Evolutionary conservation across 73 alveolate species (phyloP), one percentile per base, ranked within the genome.

Genomic region (Paramecium primaurelia): DNA sequence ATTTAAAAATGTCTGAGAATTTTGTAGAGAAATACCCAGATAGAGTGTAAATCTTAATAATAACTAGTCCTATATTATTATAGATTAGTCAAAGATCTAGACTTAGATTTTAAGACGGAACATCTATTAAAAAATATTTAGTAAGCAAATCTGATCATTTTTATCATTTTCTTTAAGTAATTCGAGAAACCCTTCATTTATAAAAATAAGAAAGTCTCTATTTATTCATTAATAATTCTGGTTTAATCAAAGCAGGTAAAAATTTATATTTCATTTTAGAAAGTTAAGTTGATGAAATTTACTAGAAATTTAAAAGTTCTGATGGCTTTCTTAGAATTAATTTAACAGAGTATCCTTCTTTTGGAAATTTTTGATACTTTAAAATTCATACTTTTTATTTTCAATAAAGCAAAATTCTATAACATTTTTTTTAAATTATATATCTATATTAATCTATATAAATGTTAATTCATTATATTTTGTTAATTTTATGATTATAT

Each of bases 71-170:
- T 11, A 25, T 75, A 75, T 75, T 36, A 42, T n/a, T 75, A 75
- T 36, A 75, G 32, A 71, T 71, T 25, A 34, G 54, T 34, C 32
- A 71, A 10, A 30, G 58, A 34, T 71, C 86, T 3, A 71, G 58
- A 22, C 58, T 71, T 14, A 75, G 22, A 38, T 75, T 75, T 75
- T 36, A 36, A 75, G 64, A 75, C 10, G 68, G 40, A 25, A 34
- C 34, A 42, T 30, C 37, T 30, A 25, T 38, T 16, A 36, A 37
- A 42, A 75, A 75, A 75, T 75, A 37, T 16, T 75, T 75, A 36
- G 68, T 71, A 18, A 36, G 68, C 37, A 75, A 75, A 34, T 75
- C 88, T 36, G 69, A 75, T 75, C 88, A 75, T 75, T 75, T 75
- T 38, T 37, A 75, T 75, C 88, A 75, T n/a, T 75, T 75, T 64